Evolutionary conservation across 2,329 filamentous ascomycete genomes (phyloP), one percentile per base, ranked within the genome.

Genomic region (Hortaea sp.): DNA sequence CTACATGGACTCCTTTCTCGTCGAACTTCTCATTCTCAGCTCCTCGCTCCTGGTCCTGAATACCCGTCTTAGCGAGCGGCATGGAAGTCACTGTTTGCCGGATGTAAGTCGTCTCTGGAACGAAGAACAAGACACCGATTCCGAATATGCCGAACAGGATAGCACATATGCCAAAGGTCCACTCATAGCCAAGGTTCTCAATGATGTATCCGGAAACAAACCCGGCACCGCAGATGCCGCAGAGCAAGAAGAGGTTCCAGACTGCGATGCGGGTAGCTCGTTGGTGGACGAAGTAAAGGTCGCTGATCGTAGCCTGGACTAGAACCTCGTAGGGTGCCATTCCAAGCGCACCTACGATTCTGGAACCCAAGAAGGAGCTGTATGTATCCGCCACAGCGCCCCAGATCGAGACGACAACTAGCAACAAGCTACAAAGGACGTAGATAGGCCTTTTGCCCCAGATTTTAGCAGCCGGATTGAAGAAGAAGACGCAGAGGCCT

Each of bases 241-340:
- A 60, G n/a, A 65, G 57, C 1, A 69, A 55, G 48, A 67, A 68
- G 4, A 69, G 47, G 46, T 67, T 66, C 64, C 64, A 69, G 10
- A 65, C 59, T 5, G 64, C 61, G 27, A 69, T 60, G 5, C 64
- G 60, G 6, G 64, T 63, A 4, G 60, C 67, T 39, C 67, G 61
- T 45, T 69, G 57, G 50, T 70, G 67, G 12, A 69, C 63, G 46
- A 68, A 70, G 53, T 66, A 69, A 7, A 70, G 48, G 45, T 70
- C 67, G 7, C 57, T 62, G 42, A 69, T 65, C 1, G 71, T 75
- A 48, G 68, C 71, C 56, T 74, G 72, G 2, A 77, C 72, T 3
- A 76, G 60, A 1, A 73, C 66, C 52, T 77, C 74, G 50, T 70
- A 73, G 0, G 72, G 71, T 0, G 72, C 71, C 69, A 75, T 74